Conservation (phyloP, 148 eudicot genomes). For the Diospyros lotus region DNA sequence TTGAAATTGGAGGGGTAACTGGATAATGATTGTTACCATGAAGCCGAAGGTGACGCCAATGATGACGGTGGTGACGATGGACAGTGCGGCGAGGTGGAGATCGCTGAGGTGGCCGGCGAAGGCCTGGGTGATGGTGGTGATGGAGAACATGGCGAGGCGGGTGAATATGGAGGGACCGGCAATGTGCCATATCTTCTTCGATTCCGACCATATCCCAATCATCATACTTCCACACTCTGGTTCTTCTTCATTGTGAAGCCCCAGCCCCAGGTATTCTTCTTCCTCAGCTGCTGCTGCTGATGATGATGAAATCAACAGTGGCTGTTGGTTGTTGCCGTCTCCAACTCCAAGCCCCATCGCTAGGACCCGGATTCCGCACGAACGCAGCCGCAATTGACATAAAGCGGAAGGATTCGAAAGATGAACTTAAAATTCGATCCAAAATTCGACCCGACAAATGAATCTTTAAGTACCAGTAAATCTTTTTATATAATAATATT, state of each 20-base stretch:
- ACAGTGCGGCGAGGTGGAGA: constrained; percentile 28
- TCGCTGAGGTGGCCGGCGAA: constrained; percentile 36
- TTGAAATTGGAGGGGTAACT: neutral
- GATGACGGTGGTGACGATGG: constrained; percentile 33
- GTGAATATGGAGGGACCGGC: constrained; percentile 31
- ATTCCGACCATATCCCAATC: constrained; percentile 17
- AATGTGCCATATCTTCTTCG: constrained; percentile 28
- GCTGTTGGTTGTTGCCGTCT: neutral
- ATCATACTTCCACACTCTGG: constrained; percentile 11
- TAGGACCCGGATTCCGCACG: no score
- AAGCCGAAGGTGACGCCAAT: constrained; percentile 27
- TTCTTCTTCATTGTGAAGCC: neutral
- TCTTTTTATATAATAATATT: no score
- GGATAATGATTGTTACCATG: constrained; percentile 16
- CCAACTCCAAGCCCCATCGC: constrained; percentile 10
- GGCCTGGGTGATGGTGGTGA: constrained; percentile 24
- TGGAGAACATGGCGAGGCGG: constrained; percentile 25
- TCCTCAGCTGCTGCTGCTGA: neutral
- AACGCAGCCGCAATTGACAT: no score
- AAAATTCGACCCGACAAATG: no score
- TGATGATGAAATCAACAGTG: neutral
- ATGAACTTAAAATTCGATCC: no score
- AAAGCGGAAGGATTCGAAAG: no score
- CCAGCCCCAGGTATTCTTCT: neutral
- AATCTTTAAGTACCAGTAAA: no score